Conservation (phyloP, 73 alveolate genomes). For the Uronychia binucleata region DNA sequence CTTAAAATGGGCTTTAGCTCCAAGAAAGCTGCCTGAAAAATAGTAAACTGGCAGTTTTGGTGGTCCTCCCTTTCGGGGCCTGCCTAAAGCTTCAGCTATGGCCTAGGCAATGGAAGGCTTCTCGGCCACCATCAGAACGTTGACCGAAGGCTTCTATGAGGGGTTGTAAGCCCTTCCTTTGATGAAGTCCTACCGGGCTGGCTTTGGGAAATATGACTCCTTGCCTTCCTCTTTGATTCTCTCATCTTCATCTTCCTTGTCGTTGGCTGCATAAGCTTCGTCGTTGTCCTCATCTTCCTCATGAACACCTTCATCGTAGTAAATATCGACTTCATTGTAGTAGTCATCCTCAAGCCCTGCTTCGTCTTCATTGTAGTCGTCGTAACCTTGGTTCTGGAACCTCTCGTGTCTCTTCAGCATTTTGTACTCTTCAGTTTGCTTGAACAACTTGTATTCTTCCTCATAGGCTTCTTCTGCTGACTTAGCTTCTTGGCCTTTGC, state of each 20-base stretch:
- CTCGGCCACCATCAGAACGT: constrained; percentile 99
- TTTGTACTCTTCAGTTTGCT: too few species aligned
- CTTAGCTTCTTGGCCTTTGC: too few species aligned
- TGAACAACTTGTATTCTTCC: too few species aligned
- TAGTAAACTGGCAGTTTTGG: constrained; percentile 72
- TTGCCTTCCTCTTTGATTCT: constrained; percentile 27
- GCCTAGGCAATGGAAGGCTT: constrained; percentile 98
- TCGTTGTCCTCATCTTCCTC: constrained; percentile 36
- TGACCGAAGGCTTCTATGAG: constrained; percentile 46
- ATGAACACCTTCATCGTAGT: constrained; percentile 52
- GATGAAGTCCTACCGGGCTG: constrained; percentile 10
- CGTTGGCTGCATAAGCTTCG: too few species aligned
- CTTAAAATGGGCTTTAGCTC: constrained; percentile 60
- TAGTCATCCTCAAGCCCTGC: constrained; percentile 8
- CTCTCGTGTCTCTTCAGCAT: too few species aligned
- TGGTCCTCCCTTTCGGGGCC: constrained; percentile 46
- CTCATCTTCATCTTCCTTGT: constrained; percentile 30
- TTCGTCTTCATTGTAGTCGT: too few species aligned
- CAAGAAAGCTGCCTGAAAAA: constrained; percentile 74
- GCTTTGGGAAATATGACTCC: constrained; percentile 32
- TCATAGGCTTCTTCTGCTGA: too few species aligned
- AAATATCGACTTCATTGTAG: constrained; percentile 61
- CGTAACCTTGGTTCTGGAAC: too few species aligned
- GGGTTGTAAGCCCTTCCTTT: constrained; percentile 30
- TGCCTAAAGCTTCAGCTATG: constrained; percentile 89